phyloP scores from a whole-genome alignment of 2,329 filamentous ascomycete species.

The Lachnellula cervina region DNA sequence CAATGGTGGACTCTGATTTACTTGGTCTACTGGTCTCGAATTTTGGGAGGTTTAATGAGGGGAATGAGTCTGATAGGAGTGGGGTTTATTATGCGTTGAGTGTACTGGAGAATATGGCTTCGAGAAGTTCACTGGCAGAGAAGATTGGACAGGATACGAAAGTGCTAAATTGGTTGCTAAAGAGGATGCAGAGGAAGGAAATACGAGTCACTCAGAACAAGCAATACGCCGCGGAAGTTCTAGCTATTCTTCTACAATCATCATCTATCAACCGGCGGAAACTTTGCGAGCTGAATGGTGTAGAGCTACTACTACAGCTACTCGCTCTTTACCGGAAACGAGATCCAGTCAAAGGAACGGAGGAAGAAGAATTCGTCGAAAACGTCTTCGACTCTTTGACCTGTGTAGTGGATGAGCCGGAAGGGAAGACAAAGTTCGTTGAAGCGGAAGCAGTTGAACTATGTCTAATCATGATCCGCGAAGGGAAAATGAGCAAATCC shows the following conservation, averaged over 20 bases:
- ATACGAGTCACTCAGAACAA: constrained; percentile 77
- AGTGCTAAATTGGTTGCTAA: constrained; percentile 72
- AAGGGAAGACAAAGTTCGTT: constrained; percentile 75
- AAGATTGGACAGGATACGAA: constrained; percentile 64
- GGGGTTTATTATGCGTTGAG: constrained; percentile 83
- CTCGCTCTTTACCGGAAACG: constrained; percentile 79
- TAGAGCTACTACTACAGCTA: constrained; percentile 77
- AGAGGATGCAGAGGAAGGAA: constrained; percentile 67
- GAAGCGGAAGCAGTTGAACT: constrained; percentile 91
- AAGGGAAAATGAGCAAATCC: constrained; percentile 77
- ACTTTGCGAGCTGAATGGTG: constrained; percentile 62
- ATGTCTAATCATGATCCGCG: constrained; percentile 83
- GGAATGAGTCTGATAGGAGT: constrained; percentile 66
- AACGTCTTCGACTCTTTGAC: constrained; percentile 87
- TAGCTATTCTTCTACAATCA: constrained; percentile 82
- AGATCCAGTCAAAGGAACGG: constrained; percentile 77
- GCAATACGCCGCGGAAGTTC: constrained; percentile 87
- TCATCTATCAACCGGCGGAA: constrained; percentile 60
- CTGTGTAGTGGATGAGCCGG: constrained; percentile 68
- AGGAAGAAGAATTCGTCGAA: constrained; percentile 93
- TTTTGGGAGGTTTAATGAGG: constrained; percentile 74
- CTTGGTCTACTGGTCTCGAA: constrained; percentile 72
- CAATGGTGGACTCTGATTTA: constrained; percentile 63
- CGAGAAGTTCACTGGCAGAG: constrained; percentile 62
- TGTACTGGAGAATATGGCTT: constrained; percentile 82